phyloP scores from a whole-genome alignment of 2,329 filamentous ascomycete species.

The Fusarium robinianum region DNA sequence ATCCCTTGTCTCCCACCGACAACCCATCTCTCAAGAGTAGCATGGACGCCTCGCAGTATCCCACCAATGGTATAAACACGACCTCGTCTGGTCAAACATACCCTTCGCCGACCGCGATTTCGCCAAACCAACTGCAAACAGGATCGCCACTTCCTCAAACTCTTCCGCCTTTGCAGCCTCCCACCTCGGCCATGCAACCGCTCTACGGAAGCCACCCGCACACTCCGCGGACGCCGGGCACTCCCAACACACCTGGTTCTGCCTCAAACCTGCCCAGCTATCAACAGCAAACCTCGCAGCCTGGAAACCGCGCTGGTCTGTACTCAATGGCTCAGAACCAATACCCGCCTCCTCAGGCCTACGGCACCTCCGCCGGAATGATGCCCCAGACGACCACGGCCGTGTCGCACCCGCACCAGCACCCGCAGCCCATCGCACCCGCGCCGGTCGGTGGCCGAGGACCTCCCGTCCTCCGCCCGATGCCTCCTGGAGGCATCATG shows the following conservation, averaged over 20 bases:
- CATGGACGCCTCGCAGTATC: constrained; percentile 61
- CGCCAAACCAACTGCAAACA: constrained; percentile 56
- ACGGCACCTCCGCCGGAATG: constrained; percentile 62
- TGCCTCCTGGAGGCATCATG: constrained; percentile 70
- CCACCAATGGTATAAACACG: constrained; percentile 61
- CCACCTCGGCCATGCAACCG: constrained; percentile 48
- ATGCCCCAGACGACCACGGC: constrained; percentile 69
- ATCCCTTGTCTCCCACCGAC: constrained; percentile 28
- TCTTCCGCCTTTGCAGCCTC: constrained; percentile 59
- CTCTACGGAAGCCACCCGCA: constrained; percentile 63
- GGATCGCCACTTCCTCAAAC: constrained; percentile 56
- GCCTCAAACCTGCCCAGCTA: constrained; percentile 58
- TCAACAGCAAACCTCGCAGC: constrained; percentile 56
- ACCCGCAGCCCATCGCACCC: constrained; percentile 77
- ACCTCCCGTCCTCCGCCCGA: constrained; percentile 67
- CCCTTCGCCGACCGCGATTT: constrained; percentile 56
- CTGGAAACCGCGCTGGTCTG: constrained; percentile 52
- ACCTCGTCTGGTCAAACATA: constrained; percentile 54
- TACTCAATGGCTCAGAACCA: constrained; percentile 63
- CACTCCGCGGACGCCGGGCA: constrained; percentile 65
- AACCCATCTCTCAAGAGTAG: constrained; percentile 46
- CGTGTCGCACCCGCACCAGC: constrained; percentile 73
- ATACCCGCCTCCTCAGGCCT: constrained; percentile 58
- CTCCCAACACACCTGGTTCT: constrained; percentile 64
- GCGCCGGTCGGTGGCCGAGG: constrained; percentile 63